Percentiles rank a stretch among this genome's conserved stretches.
Evolutionary conservation across 805 yeast species (phyloP).

Genomic region (Pichia pseudocactophila): DNA sequence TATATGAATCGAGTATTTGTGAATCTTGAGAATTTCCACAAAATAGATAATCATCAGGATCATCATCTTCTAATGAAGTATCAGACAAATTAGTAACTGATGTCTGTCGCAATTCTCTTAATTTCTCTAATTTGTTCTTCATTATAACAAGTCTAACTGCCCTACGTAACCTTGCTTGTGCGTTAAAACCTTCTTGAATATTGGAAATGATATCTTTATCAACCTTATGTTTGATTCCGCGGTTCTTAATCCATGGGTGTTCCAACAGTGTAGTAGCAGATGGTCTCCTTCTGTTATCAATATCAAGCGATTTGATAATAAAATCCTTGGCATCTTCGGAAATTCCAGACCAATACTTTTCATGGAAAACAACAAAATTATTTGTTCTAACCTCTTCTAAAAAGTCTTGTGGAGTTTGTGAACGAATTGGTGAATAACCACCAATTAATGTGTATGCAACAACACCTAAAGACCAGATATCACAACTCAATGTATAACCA

Average conservation of each 20-base stretch:
- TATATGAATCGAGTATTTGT: constrained; percentile 28
- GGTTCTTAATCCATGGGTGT: constrained; percentile 69
- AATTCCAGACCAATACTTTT: constrained; percentile 77
- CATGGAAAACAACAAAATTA: constrained; percentile 75
- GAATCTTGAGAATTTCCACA: constrained; percentile 34
- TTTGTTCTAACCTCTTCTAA: constrained; percentile 68
- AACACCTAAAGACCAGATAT: constrained; percentile 92
- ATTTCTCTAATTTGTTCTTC: constrained; percentile 66
- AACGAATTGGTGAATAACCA: constrained; percentile 87
- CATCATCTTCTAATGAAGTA: constrained; percentile 21
- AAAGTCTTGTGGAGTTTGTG: constrained; percentile 77
- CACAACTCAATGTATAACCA: constrained; percentile 95
- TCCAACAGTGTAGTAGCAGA: constrained; percentile 54
- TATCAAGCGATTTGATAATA: constrained; percentile 59
- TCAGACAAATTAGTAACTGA: constrained; percentile 30
- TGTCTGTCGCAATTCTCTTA: constrained; percentile 52
- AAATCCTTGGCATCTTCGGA: constrained; percentile 75
- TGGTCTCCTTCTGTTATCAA: constrained; percentile 60
- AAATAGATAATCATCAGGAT: constrained; percentile 25
- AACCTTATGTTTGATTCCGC: constrained; percentile 17
- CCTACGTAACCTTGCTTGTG: constrained; percentile 73
- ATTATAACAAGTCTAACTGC: constrained; percentile 80
- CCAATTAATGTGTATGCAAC: constrained; percentile 83
- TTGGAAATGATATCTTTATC: constrained; percentile 64
- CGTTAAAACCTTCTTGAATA: constrained; percentile 73